Evolutionary conservation across 129 eudicot species (phyloP).

Genomic region (Erigeron canadensis): DNA sequence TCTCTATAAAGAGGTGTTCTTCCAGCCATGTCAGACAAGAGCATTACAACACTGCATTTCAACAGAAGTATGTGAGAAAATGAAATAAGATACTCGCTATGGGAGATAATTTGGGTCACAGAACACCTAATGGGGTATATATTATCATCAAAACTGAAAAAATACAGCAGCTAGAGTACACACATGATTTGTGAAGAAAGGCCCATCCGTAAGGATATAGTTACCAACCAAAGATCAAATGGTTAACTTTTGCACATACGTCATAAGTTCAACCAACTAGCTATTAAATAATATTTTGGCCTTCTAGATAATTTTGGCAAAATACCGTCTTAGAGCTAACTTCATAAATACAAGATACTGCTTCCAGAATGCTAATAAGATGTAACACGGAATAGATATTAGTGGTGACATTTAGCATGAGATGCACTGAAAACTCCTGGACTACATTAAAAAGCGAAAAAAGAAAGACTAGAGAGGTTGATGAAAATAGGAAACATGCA

Average conservation of each 20-base stretch:
- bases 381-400: conserved; percentile 5
- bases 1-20: conserved; percentile 77
- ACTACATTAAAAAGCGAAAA: conserved; percentile 8
- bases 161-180: conserved; percentile 7
- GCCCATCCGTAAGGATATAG: conserved; percentile 8
- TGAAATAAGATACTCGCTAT: not conserved
- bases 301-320: conserved; percentile 17
- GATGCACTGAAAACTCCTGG: conserved; percentile 14
- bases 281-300: not conserved
- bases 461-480: not conserved
- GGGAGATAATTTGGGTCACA: conserved; percentile 11
- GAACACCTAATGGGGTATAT: conserved; percentile 1
- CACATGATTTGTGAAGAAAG: conserved; percentile 9
- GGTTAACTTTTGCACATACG: conserved; percentile 15
- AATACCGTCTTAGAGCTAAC: conserved; percentile 8
- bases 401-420: conserved; percentile 8
- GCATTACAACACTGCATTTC: conserved; percentile 67
- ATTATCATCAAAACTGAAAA: conserved; percentile 15
- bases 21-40: conserved; percentile 89
- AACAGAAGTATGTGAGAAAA: conserved; percentile 24
- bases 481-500: not conserved
- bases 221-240: conserved; percentile 2
- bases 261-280: conserved; percentile 8
- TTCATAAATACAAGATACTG: not conserved
- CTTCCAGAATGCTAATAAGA: not conserved